Evolutionary conservation across 441 rosid species (phyloP), one percentile per base, ranked within the genome.

Genomic region (Bruguiera hainesii): DNA sequence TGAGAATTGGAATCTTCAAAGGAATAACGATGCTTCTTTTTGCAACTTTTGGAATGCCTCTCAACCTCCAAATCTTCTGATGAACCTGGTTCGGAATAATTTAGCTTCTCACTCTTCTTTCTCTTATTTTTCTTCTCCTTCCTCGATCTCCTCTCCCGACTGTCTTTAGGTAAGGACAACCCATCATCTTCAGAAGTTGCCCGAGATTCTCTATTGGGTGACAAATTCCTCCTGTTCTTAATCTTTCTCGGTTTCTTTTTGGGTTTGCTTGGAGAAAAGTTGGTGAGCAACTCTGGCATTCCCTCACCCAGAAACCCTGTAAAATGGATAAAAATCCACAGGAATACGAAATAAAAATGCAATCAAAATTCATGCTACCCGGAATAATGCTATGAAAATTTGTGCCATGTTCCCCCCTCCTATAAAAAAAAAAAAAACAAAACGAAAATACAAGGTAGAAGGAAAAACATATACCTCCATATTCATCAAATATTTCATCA

Each of bases 401-500:
- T 42, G 48, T 11, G 48, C 48, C 37, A 7, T 10, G 1, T 33
- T 9, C 33, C 37, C 48, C 48, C 48, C 15, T 13, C 48, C 48
- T 4, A 23, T 23, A 42, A 13, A 11, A 13, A 3, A 11, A 13
- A 3, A 37, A 35, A 35, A 35, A 35, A 8, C 5, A 35, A 42
- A 3, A 42, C 46, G 2, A 26, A 26, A 26, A 26, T 26, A 26
- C 2, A 4, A 42, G 18, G 16, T 13, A 42, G 18, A 3, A 56
- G 18, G 48, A 60, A 71, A 71, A 30, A 30, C 18, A 68, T 20
- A 52, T 69, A 89, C 98, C 97, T 84, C 98, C 98, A 73, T 94
- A 94, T 77, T 94, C 98, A 25, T 94, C 99, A 71, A 91, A 91
- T 65, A 91, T 94, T 70, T 94, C 98, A 79, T 88, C 96, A 3